Evolutionary conservation across 2,329 filamentous ascomycete genomes (phyloP), one percentile per base, ranked within the genome.

Genomic region (Boeremia lycopersici): DNA sequence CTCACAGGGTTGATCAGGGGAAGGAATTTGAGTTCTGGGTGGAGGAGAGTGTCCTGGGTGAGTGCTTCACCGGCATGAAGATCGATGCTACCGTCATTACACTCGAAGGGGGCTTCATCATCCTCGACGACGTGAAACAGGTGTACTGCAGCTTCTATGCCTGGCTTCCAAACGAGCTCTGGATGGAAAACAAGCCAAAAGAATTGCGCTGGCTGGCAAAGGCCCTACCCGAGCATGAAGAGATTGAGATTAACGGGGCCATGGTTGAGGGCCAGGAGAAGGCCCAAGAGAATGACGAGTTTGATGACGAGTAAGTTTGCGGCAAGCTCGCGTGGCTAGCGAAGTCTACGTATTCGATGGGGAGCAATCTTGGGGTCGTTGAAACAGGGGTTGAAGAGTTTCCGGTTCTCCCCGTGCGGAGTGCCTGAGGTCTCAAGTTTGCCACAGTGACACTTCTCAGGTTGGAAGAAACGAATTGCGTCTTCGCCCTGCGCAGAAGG

Each of bases 61-160:
- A 84, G 50, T 84, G 89, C 67, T 82, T 84, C 54, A 73, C 81
- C 0, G 90, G 91, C 0, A 74, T 81, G 74, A 81, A 78, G 68
- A 67, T 81, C 42, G 65, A 76, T 31, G 77, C 69, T 6, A 62
- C 47, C 12, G 57, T 74, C 15, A 28, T 73, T 26, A 61, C 57
- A 2, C 56, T 74, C 7, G 56, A 62, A 4, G 59, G 59, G 26
- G 67, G 64, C 29, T 58, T 75, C 36, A 62, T 43, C 8, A 62
- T 74, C n/a, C 56, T 75, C 38, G 78, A 81, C 46, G 63, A 70
- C 11, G 64, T 79, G 43, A 67, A 68, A 12, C 63, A 73, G n/a
- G 62, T 71, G 35, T 72, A 75, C 56, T 75, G 74, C 31, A 78
- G 73, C 50, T 81, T 81, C 71, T 79, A 74, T 59, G 71, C 67